Evolutionary conservation across 441 rosid genomes (phyloP), one percentile per base, ranked within the genome.

Genomic region (Gossypium schwendimanii): DNA sequence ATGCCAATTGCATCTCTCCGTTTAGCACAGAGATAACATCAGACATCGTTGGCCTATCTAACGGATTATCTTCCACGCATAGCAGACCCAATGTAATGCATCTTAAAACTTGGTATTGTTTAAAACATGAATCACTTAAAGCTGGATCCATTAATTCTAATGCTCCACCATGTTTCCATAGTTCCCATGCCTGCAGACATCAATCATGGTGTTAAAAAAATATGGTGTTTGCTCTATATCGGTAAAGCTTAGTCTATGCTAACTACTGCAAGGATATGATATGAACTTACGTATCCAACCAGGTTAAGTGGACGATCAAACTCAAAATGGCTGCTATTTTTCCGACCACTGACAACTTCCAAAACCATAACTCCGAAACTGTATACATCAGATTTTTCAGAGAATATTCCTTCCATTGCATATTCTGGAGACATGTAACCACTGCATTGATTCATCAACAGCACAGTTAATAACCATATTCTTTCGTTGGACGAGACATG

Each of bases 321-420:
- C 39, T 73, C 3, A 3, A 62, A 62, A 15, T 8, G 3, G 44
- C 65, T 63, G 52, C 1, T 36, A 14, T 75, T 85, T 60, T 77
- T 81, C 47, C 50, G 75, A 3, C 88, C 73, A 6, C 75, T 74
- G 52, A 85, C 44, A 33, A 85, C 76, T 73, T 85, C 84, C 1
- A 82, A 4, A 3, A 85, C 6, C 15, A 83, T 20, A 0, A 85
- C 78, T 28, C 88, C 86, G 0, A 77, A 85, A 33, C 86, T 81
- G 15, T 79, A 85, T 1, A 83, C 77, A 50, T 81, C 84, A 0
- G 50, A 45, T 11, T 45, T 45, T 45, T 45, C 50, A 45, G 50
- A 45, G 4, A 11, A 45, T 45, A 45, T 45, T 4, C 50, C 50
- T 11, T 45, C 50, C 50, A 45, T 45, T 45, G 50, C 50, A 45